Conservation (phyloP, 257 asterid genomes). For the Ballota nigra region DNA sequence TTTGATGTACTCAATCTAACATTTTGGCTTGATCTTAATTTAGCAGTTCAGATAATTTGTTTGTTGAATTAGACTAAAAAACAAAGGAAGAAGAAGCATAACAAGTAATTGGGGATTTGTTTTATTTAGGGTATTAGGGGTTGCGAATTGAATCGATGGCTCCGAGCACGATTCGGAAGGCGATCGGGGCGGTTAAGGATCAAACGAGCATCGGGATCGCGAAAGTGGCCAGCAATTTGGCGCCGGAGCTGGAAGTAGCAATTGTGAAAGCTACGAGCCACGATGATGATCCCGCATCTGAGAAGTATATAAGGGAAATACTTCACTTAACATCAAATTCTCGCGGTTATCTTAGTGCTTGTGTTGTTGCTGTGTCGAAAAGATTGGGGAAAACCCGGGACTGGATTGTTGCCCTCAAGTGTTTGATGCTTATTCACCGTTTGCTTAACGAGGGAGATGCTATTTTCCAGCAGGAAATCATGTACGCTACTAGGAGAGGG, state of each 20-base stretch:
- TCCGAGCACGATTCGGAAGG: slow-evolving; percentile 73
- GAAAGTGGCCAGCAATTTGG: slow-evolving; percentile 71
- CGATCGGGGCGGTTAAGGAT: slow-evolving; percentile 88
- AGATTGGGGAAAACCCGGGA: slow-evolving; percentile 81
- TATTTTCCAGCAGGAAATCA: slow-evolving; percentile 70
- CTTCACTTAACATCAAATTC: slow-evolving; percentile 63
- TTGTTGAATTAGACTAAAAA: neutral
- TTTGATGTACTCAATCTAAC: neutral
- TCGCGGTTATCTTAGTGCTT: slow-evolving; percentile 63
- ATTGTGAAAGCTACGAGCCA: slow-evolving; percentile 84
- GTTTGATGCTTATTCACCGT: slow-evolving; percentile 66
- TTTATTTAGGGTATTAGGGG: neutral
- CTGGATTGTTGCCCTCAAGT: slow-evolving; percentile 84
- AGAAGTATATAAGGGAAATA: slow-evolving; percentile 67
- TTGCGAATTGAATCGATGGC: slow-evolving; percentile 47
- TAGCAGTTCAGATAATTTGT: neutral
- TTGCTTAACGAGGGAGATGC: slow-evolving; percentile 64
- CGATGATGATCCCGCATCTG: slow-evolving; percentile 85
- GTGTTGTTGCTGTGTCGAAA: slow-evolving; percentile 55
- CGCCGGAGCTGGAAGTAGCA: slow-evolving; percentile 85
- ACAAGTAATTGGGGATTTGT: neutral
- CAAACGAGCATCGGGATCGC: slow-evolving; percentile 86
- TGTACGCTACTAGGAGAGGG: slow-evolving; percentile 77
- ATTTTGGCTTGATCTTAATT: neutral
- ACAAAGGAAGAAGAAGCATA: no score